Evolutionary conservation across 805 yeast species (phyloP), one percentile per base, ranked within the genome.

Genomic region (Schwanniomyces sp.): DNA sequence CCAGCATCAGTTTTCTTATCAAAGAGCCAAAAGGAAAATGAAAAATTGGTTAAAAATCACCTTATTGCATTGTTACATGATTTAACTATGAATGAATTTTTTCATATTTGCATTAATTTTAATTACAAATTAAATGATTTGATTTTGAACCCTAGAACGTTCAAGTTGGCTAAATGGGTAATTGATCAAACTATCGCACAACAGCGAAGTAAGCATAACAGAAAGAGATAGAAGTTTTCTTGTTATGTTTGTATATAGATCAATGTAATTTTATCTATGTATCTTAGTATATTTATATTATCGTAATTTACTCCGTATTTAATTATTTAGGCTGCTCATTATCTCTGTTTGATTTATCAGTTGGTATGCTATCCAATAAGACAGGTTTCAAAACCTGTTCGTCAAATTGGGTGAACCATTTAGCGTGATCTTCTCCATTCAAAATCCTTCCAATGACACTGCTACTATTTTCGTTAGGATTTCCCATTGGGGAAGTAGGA

Each of bases 311-410:
- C 14, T 18, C 6, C 3, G 11, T 14, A 21, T 37, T 24, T 21
- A 21, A 11, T 37, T 24, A 37, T 37, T 37, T 24, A 24, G 40
- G 27, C 21, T 16, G 18, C 12, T 39, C 34, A 28, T 46, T 41
- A 30, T 46, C 44, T 29, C 32, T 41, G 25, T 28, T 32, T 9
- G 21, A 32, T 16, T 32, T 49, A 12, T 41, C 46, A 10, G 49
- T 60, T 39, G 79, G 79, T 41, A 71, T 43, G 50, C 72, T 74
- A 57, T 92, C 98, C 49, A 91, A 76, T 45, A 92, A 77, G 0
- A 90, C 96, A 1, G 97, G 97, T 64, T 91, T 91, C 57, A 94
- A 75, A 18, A 94, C 94, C 62, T 89, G 89, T 57, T 94, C 97
- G 63, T 94, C 99, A 61, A 94, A 89, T 56, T 82, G 86, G 17